A percentile compares a stretch with the other conserved stretches of the same genome.
phyloP scores from a whole-genome alignment of 164 flowering plant species.

The grape (Vitis vinifera) region DNA sequence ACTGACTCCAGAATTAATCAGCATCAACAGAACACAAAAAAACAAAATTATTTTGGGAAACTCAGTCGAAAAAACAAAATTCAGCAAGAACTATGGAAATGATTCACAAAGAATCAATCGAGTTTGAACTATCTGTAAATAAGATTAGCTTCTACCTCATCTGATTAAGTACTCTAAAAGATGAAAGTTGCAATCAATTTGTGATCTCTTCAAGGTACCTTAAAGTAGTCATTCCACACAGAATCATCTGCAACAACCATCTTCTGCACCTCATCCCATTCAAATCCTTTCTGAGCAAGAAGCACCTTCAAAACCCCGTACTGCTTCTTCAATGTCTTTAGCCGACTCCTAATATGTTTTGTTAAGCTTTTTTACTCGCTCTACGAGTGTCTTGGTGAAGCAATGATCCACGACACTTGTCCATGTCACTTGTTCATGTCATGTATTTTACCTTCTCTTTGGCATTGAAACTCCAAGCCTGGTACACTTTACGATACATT shows the following conservation, averaged over 20 bases:
- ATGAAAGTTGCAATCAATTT: too few relatives aligned
- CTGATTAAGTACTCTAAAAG: too few relatives aligned
- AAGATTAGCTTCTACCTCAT: too few relatives aligned
- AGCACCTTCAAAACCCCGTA: slow-evolving; percentile 18
- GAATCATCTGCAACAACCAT: slow-evolving; percentile 23
- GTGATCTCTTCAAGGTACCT: slow-evolving; percentile 2
- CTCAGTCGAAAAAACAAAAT: too few relatives aligned
- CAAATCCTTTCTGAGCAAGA: slow-evolving; percentile 15
- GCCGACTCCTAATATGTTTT: slow-evolving; percentile 16
- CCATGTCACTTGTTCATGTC: slow-evolving; percentile 17
- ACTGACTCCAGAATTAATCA: too few relatives aligned
- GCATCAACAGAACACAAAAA: too few relatives aligned
- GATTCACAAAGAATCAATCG: too few relatives aligned
- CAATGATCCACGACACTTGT: slow-evolving; percentile 16
- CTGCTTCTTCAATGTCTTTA: slow-evolving; percentile 24
- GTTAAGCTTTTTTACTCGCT: slow-evolving; percentile 7
- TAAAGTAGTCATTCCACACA: slow-evolving; percentile 15
- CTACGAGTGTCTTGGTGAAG: slow-evolving; percentile 10
- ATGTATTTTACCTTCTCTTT: slow-evolving; percentile 7
- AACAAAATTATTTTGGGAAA: too few relatives aligned
- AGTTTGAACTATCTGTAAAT: too few relatives aligned
- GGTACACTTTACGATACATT: not conserved
- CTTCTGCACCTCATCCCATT: slow-evolving; percentile 14
- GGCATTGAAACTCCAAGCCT: slow-evolving; percentile 8
- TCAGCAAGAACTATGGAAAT: too few relatives aligned